Evolutionary conservation across 805 yeast species (phyloP), one percentile per base, ranked within the genome.

Genomic region (Lipomyces kockii): DNA sequence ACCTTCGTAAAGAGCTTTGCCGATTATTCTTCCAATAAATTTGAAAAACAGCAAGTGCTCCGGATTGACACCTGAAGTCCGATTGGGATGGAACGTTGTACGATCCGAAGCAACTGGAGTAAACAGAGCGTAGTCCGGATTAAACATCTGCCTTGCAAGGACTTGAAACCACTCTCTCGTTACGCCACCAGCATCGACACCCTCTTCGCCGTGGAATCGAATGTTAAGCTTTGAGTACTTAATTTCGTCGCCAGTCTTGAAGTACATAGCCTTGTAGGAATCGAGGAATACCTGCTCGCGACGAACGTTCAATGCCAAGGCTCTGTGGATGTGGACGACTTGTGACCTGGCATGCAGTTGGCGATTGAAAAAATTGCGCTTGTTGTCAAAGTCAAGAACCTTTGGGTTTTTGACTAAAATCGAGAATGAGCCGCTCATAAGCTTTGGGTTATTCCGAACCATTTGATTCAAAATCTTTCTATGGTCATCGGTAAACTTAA

Each of bases 141-240:
- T 92, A 80, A 95, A 92, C 91, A 95, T 93, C 77, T 94, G 98
- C 69, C 97, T 83, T 0, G 97, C 88, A 58, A 95, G 79, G 4
- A 93, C 97, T 76, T 93, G 98, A 75, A 89, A 93, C 99, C 99
- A 95, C 77, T 95, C 99, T 75, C 99, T 83, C 0, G 98, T 91
- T 17, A 95, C 88, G 53, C 99, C 99, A 72, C 99, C 99, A 2
- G 97, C 99, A 82, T 95, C 99, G 60, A 95, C 91, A 72, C 98
- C 99, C 63, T 89, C 89, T 78, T 95, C 99, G 1, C 97, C 97
- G 70, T 87, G 87, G 80, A 95, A 95, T n/a, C 84, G 84, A 54
- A 95, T 86, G 61, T 89, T 93, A 72, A 95, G 80, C 71, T 88
- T 89, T 1, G 93, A 84, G 60, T 86, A 83, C 72, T 87, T 86